Percentiles rank a stretch among this genome's conserved stretches.
Conservation (phyloP, 306 rosid genomes). For the Sicyos edulis region DNA sequence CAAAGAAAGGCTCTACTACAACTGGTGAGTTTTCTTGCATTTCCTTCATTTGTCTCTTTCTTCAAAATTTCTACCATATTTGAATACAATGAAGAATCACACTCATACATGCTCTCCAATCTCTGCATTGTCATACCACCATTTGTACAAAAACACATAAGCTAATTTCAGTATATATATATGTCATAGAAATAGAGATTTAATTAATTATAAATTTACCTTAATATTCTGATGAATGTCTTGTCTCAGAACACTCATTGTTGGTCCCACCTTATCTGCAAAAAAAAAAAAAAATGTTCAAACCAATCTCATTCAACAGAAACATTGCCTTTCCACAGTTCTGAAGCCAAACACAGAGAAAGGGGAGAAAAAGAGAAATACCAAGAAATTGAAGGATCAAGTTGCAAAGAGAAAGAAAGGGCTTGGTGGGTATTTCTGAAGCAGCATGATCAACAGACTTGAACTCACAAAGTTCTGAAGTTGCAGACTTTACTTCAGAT, state of each 20-base stretch:
- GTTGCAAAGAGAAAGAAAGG: slow-evolving; percentile 61
- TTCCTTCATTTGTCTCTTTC: slow-evolving; percentile 54
- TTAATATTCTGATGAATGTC: slow-evolving; percentile 73
- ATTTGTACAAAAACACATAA: too few relatives aligned
- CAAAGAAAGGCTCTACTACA: slow-evolving; percentile 73
- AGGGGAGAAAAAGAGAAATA: slow-evolving; percentile 20
- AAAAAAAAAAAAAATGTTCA: neutral
- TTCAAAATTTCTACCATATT: slow-evolving; percentile 74
- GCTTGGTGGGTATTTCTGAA: slow-evolving; percentile 56
- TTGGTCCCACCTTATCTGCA: slow-evolving; percentile 95
- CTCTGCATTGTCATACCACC: slow-evolving; percentile 34
- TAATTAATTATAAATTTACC: slow-evolving; percentile 30
- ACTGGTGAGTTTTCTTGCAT: slow-evolving; percentile 35
- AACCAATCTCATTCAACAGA: neutral
- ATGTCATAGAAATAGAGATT: too few relatives aligned
- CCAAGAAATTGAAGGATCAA: slow-evolving; percentile 81
- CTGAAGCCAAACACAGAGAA: neutral
- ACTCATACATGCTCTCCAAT: slow-evolving; percentile 55
- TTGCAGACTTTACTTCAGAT: slow-evolving; percentile 60
- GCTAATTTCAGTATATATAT: too few relatives aligned
- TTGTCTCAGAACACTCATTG: slow-evolving; percentile 83
- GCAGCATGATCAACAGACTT: slow-evolving; percentile 21
- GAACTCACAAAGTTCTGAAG: slow-evolving; percentile 40
- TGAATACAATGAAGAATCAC: slow-evolving; percentile 46
- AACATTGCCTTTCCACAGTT: neutral